A percentile compares a stretch with the other conserved stretches of the same genome.
phyloP scores from a whole-genome alignment of 202 grass and related monocot genomes.

The Cymbopogon flexuosus region DNA sequence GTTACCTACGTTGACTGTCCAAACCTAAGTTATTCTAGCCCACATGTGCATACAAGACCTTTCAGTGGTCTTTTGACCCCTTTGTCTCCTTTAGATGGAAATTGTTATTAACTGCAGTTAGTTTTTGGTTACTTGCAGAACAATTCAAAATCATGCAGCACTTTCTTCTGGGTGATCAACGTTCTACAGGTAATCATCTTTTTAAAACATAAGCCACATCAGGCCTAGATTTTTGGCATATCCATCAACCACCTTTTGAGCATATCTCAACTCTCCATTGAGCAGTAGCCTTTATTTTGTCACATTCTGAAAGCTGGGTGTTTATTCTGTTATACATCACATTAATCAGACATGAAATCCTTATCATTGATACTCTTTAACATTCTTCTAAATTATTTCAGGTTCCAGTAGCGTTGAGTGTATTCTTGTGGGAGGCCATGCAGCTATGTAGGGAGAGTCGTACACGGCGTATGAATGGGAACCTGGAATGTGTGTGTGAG shows the following conservation, averaged over 20 bases:
- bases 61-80: not conserved
- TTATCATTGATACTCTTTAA: conserved; percentile 15
- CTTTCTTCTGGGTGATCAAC: conserved; percentile 74
- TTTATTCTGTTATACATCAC: not conserved
- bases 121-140: conserved; percentile 35
- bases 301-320: not conserved
- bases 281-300: not conserved
- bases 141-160: conserved; percentile 68
- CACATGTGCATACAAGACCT: not conserved
- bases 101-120: not conserved
- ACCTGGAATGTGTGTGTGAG: conserved; percentile 75
- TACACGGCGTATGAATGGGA: conserved; percentile 55
- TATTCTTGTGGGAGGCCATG: conserved; percentile 62
- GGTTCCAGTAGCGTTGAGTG: conserved; percentile 56
- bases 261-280: not conserved
- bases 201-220: conserved; percentile 3
- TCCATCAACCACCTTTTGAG: conserved; percentile 1
- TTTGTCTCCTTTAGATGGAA: not conserved
- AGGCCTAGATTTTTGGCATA: not conserved
- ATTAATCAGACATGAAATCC: not conserved
- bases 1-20: not conserved
- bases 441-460: conserved; percentile 67
- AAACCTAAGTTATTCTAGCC: not conserved
- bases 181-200: conserved; percentile 61
- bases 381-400: conserved; percentile 29